Base-by-base conservation (phyloP, 225 moss, liverwort and hornwort genomes). In the Pseudoscleropodium purum region DNA sequence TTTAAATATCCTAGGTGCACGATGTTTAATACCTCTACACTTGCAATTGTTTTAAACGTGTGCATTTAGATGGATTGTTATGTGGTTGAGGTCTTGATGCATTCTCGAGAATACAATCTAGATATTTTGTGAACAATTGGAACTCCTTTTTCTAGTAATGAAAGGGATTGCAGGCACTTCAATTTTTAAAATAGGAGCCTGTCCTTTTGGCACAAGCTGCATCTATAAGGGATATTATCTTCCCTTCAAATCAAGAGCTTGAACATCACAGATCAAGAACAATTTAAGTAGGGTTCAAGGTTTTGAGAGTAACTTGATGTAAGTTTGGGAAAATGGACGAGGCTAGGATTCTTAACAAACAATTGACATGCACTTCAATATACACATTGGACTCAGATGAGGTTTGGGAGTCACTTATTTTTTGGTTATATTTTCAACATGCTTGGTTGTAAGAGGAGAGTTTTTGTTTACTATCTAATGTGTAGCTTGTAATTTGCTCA, bases 141-240 rank as follows among this genome's bases (percentile, higher is more conserved):
- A 81, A 84, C 30, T n/a, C 52, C 37, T 9, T 84, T 85, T 67
- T 61, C 57, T 89, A 86, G 82, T 94, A 97, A 96, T 89, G 94
- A 96, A 79, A 90, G 92, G 59, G 94, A 97, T 81, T 98, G 98
- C 93, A 95, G 93, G 88, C 89, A 96, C 89, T 98, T 97, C 56
- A 18, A 56, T 5, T 56, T 56, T 56, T 9, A 21, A 59, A 59
- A 8, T 59, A 59, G 57, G 57, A 59, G 20, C 57, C 57, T 21
- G 21, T 59, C 21, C 57, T 59, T 59, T 21, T 57, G 57, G 57
- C 57, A 9, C 21, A 21, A 59, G 56, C 56, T 56, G 56, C 18
- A 6, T 9, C 15, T 59, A 0, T 59, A 21, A 59, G 57, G 4
- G 0, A 59, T 7, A 10, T 1, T 59, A 7, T 56, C 18, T 56